Base-by-base conservation (phyloP, 2,329 filamentous ascomycete genomes). In the Didymella segeticola region DNA sequence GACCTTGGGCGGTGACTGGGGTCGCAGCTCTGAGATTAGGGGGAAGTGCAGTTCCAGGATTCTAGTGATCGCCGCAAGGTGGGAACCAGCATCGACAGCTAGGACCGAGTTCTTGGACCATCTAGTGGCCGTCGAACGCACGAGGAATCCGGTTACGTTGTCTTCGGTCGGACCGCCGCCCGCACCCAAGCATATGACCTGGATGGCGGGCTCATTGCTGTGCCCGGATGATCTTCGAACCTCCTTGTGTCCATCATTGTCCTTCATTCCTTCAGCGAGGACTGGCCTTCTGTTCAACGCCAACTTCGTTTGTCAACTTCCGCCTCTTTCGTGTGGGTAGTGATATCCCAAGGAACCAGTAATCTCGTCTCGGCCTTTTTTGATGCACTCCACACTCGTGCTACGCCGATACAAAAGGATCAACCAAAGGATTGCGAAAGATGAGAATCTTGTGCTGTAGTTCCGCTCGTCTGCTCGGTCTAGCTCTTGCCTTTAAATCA, bases 61-160 rank as follows among this genome's bases (percentile, higher is more conserved):
- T 41, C 85, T 83, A n/a, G 86, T 86, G 51, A 99, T 96, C 49
- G 91, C 87, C 23, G 90, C 87, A 33, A 99, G 83, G 72, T 97
- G 90, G 26, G 93, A 91, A 41, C 95, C 95, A 9, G 92, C 93
- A 78, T 99, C 95, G 46, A 99, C 89, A n/a, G 93, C 92, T 23
- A 98, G 80, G 33, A 97, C 75, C 0, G 92, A 97, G 37, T 89
- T 88, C 65, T 87, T 89, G 42, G 83, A 80, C 95, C 95, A 99
- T 57, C 87, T 84, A 46, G 89, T 85, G 25, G 87, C 84, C 9
- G 89, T 82, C 4, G 93, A 93, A 39, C 93, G 89, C 39, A 98
- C 90, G 17, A 99, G 84, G 53, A 98, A 86, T 2, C 92, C 91
- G 0, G 93, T 97, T 20, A 91, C 89, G 72, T 93, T 95, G 74